phyloP scores from a whole-genome alignment of 192 early-diverging fungal species.

The Tieghemiomyces parasiticus region DNA sequence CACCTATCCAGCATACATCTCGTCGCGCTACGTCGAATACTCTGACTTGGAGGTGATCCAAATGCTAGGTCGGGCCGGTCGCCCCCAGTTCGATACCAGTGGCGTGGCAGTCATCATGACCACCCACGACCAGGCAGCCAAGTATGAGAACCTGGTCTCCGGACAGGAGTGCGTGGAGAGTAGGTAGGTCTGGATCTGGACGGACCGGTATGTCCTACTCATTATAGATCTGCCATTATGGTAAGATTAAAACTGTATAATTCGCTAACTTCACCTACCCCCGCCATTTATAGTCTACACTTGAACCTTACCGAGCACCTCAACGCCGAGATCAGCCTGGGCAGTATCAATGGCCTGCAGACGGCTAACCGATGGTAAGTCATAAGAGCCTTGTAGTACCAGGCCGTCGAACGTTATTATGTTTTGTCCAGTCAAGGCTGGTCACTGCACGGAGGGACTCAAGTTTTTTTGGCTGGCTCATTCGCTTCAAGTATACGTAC shows the following conservation, averaged over 20 bases:
- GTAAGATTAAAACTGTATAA: no score
- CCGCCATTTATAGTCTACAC: constrained; percentile 15
- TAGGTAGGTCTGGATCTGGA: constrained; percentile 31
- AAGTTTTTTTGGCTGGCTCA: no score
- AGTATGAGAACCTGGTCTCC: constrained; percentile 37
- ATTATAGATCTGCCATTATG: no score
- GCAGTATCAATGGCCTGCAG: not conserved
- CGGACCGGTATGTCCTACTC: no score
- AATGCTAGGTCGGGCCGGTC: constrained; percentile 60
- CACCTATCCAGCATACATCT: constrained; percentile 19
- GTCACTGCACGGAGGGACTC: not conserved
- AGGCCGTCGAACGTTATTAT: not conserved
- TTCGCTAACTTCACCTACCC: not conserved
- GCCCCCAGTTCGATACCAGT: constrained; percentile 53
- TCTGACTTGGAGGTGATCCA: constrained; percentile 48
- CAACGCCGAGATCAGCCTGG: constrained; percentile 11
- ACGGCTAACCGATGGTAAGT: constrained; percentile 3
- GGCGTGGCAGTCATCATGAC: constrained; percentile 58
- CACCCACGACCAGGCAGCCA: constrained; percentile 16
- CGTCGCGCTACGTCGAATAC: constrained; percentile 32
- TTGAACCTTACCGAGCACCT: constrained; percentile 8
- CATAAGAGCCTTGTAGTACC: not conserved
- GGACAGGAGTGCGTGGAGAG: constrained; percentile 49
- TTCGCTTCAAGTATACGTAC: no score
- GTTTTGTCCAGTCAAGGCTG: not conserved